Evolutionary conservation across 2,329 filamentous ascomycete genomes (phyloP), one percentile per base, ranked within the genome.

Genomic region (Pseudocercospora cruenta): DNA sequence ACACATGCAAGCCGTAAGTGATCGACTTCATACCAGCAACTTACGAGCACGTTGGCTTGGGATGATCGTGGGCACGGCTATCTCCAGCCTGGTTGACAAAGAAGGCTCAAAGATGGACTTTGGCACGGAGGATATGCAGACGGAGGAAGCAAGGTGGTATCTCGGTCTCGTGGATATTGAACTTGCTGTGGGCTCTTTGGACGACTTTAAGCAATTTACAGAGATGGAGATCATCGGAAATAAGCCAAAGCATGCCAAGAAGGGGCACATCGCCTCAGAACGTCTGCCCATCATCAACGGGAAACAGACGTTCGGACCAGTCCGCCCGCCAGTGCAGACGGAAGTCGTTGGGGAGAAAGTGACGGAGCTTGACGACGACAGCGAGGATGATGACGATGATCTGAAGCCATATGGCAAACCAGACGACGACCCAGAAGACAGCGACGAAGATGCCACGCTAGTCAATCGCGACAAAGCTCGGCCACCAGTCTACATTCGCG

Each of bases 401-500:
- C 82, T 98, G 1, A 82, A 88, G 2, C 87, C 92, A 0, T 97
- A 97, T 72, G 86, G 87, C 14, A 97, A 97, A 77, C 92, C 92
- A 0, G 92, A 93, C 73, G 93, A 91, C 1, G 95, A 99, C 71
- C 86, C 88, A 0, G 92, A 96, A 75, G 95, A 99, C 75, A 94
- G 93, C 0, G 93, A 97, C 64, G 94, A 97, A 43, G 96, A 99
- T 72, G 90, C 95, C 4, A 96, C 93, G 0, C 82, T 97, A 19
- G 86, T 98, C 57, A 90, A 91, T 64, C 87, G 94, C 14, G 89
- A 95, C 78, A 97, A 95, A 72, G 87, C 90, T 22, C 91, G 87
- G 65, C 87, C 93, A 0, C 95, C 95, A 0, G 93, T 99, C 75
- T 98, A 98, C 74, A 90, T 97, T 66, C 88, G 93, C 54, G 93